Evolutionary conservation across 176 grass and related monocot species (phyloP).

Genomic region (Areca catechu): DNA sequence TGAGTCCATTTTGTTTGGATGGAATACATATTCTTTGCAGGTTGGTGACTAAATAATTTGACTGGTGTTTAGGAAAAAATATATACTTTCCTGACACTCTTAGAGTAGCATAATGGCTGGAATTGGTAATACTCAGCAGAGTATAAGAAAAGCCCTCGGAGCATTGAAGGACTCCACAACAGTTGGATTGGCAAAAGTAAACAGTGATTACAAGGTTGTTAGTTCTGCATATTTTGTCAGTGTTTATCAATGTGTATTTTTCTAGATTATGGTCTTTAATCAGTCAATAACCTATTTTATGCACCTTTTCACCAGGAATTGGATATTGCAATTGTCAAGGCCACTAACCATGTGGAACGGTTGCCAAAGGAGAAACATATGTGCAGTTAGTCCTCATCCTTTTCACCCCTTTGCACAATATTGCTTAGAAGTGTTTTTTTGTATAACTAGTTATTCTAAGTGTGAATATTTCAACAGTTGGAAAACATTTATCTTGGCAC

Average conservation of each 20-base stretch:
- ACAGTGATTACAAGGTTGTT: conserved; percentile 24
- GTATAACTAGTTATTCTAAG: too few relatives aligned
- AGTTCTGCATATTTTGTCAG: not conserved
- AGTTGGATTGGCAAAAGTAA: conserved; percentile 23
- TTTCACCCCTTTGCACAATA: not conserved
- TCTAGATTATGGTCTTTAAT: too few relatives aligned
- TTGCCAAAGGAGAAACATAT: conserved; percentile 21
- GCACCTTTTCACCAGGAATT: conserved; percentile 1
- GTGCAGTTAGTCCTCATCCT: conserved; percentile 7
- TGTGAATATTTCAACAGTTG: too few relatives aligned
- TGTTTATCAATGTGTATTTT: not conserved
- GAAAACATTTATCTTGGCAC: too few relatives aligned
- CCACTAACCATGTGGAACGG: conserved; percentile 23
- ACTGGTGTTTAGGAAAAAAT: not conserved
- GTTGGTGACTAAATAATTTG: too few relatives aligned
- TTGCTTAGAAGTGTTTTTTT: not conserved
- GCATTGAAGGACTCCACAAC: conserved; percentile 19
- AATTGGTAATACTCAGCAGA: conserved; percentile 17
- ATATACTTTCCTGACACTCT: not conserved
- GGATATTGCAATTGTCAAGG: conserved; percentile 20
- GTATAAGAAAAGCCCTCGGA: conserved; percentile 24
- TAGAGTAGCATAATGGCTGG: conserved; percentile 11
- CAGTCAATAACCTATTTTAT: too few relatives aligned
- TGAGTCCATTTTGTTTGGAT: too few relatives aligned
- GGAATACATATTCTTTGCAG: too few relatives aligned